Percentiles rank a stretch among this genome's conserved stretches.
Evolutionary conservation across 2,329 filamentous ascomycete genomes (phyloP).

Genomic region (Orbilia oligospora): DNA sequence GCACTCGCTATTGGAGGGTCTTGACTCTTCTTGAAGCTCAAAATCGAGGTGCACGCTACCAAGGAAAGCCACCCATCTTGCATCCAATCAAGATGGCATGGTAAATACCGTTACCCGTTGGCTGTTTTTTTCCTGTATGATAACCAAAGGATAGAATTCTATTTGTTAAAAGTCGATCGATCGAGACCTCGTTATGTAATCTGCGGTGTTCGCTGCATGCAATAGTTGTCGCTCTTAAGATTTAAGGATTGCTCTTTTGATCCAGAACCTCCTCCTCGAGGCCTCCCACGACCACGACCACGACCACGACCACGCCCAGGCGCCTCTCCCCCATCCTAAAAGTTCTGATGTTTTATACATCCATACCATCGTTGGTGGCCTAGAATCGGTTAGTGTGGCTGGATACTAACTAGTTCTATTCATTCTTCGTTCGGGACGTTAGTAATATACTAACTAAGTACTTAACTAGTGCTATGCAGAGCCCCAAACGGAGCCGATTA

Average conservation of each 20-base stretch:
- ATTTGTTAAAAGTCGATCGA: slow-evolving; percentile 9
- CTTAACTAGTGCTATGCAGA: too few species aligned
- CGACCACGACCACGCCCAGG: neutral
- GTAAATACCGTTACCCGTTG: slow-evolving; percentile 21
- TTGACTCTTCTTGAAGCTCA: neutral
- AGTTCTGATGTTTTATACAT: slow-evolving; percentile 4
- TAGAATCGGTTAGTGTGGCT: slow-evolving; percentile 28
- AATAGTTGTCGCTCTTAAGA: slow-evolving; percentile 49
- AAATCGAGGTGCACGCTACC: neutral
- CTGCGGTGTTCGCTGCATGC: slow-evolving; percentile 25
- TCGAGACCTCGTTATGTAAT: slow-evolving; percentile 25
- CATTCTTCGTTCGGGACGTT: too few species aligned
- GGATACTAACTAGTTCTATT: too few species aligned
- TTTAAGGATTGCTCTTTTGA: slow-evolving; percentile 18
- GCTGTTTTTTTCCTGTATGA: neutral
- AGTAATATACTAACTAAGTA: too few species aligned
- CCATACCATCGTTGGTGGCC: slow-evolving; percentile 6
- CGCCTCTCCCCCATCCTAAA: slow-evolving; percentile 12
- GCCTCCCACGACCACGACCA: slow-evolving; percentile 12
- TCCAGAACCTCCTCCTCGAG: slow-evolving; percentile 26
- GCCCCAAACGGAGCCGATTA: neutral
- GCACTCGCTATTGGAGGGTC: slow-evolving; percentile 2
- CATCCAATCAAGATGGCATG: slow-evolving; percentile 21
- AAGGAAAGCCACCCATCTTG: slow-evolving; percentile 19
- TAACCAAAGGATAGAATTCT: slow-evolving; percentile 7